phyloP scores from a whole-genome alignment of 1,284 basidiomycete genomes.

The Fomitopsis palustris region DNA sequence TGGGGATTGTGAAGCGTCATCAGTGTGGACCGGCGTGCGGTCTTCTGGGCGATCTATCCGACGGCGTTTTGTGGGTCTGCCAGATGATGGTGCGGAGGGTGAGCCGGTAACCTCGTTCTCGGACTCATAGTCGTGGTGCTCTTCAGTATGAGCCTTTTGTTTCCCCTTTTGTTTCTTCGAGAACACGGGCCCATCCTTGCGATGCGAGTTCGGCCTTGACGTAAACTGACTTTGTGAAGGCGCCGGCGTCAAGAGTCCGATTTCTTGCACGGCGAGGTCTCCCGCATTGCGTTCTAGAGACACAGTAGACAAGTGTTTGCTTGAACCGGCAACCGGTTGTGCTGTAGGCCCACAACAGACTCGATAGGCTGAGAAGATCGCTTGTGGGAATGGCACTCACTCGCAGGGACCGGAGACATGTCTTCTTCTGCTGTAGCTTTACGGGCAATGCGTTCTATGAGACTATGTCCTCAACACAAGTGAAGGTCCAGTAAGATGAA shows the following conservation, averaged over 20 bases:
- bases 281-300: neutral
- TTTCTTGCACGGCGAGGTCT: neutral
- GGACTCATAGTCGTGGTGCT: neutral
- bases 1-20: no score
- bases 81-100: neutral
- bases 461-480: neutral
- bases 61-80: conserved; percentile 12
- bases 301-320: neutral
- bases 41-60: conserved; percentile 3
- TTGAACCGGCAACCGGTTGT: neutral
- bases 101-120: conserved; percentile 3
- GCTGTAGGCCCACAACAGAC: neutral
- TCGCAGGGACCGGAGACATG: neutral
- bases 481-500: neutral
- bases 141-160: conserved; percentile 6
- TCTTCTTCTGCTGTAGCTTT: neutral
- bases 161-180: conserved; percentile 13
- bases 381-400: neutral
- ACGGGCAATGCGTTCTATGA: neutral
- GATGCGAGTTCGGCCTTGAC: neutral
- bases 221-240: conserved; percentile 4
- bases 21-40: neutral
- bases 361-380: neutral
- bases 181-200: neutral
- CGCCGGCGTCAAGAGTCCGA: conserved; percentile 7